Percentiles rank a stretch among this genome's conserved stretches.
These are phyloP conservation scores for Diphasiastrum complanatum DNA, from an alignment of 83 land plant genomes.

Conservation along the genomic window DNA sequence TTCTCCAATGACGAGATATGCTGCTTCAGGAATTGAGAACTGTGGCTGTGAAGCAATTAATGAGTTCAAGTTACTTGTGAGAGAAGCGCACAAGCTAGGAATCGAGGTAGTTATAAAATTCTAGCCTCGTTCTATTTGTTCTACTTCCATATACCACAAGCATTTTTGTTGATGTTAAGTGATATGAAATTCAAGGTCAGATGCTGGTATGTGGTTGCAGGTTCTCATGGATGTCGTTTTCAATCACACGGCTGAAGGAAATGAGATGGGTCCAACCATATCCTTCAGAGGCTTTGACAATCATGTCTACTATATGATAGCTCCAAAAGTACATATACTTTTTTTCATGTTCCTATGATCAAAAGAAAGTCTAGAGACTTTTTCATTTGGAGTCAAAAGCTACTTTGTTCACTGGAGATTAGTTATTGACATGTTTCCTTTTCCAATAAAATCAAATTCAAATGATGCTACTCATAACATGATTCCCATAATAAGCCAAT, in stretches of 20 bases:
- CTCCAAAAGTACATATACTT: slow-evolving; percentile 83
- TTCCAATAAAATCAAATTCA: too few relatives aligned
- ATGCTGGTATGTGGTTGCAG: slow-evolving; percentile 29
- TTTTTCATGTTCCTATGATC: too few relatives aligned
- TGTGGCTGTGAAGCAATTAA: slow-evolving; percentile 79
- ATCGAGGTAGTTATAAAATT: slow-evolving; percentile 56
- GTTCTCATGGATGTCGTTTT: slow-evolving; percentile 93
- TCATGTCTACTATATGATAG: slow-evolving; percentile 85
- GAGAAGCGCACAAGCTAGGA: slow-evolving; percentile 95
- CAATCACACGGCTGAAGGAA: slow-evolving; percentile 98
- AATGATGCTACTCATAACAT: too few relatives aligned
- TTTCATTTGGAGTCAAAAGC: too few relatives aligned
- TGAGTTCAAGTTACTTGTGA: slow-evolving; percentile 78
- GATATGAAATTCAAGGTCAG: too few relatives aligned
- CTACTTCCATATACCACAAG: too few relatives aligned
- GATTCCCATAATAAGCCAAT: too few relatives aligned
- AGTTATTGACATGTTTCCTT: too few relatives aligned
- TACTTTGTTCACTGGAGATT: too few relatives aligned
- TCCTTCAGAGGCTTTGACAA: slow-evolving; percentile 96
- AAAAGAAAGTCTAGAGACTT: too few relatives aligned
- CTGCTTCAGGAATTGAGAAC: slow-evolving; percentile 63
- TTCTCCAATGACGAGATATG: slow-evolving; percentile 95
- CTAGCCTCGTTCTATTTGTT: not conserved
- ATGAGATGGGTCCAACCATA: slow-evolving; percentile 86
- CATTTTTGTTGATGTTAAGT: too few relatives aligned